Base-by-base conservation (phyloP, 2,329 filamentous ascomycete species). In the Cordyceps sp. region DNA sequence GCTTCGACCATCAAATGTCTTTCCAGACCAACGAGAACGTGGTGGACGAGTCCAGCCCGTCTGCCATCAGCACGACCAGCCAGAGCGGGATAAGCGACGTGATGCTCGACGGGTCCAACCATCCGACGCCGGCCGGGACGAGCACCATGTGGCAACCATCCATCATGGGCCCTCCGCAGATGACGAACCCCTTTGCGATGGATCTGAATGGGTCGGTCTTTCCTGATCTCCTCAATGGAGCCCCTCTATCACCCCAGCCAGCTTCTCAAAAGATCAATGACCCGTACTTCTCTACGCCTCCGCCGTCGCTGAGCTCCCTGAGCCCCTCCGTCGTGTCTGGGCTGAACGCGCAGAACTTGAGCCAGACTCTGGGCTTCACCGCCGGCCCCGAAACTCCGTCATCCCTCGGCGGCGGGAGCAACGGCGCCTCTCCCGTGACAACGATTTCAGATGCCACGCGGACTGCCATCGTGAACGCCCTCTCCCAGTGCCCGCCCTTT, bases 61-160 rank as follows among this genome's bases (percentile, higher is more conserved):
- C 90, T 8, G 85, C 85, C 29, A 88, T 96, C 53, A 96, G 88
- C 59, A 93, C 83, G 27, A 83, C 82, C 36, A 96, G 86, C 55
- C 86, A 92, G 48, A 88, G 81, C 51, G 82, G 78, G 31, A 81
- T 86, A 53, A 92, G 83, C 55, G 90, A 96, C 50, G 74, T 85
- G 37, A 85, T 93, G 78, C 64, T 90, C 36, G 85, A 94, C 53
- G 83, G 82, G 37, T 73, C 72, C 24, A 78, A 76, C 52, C 73
- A 77, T 41, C 64, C 68, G 26, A 61, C 66, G 24, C 57, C 64
- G 35, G 60, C 58, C 37, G 59, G 55, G 33, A 60, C 66, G 31
- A 61, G 64, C 42, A 66, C 70, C 31, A 73, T 80, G 60, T 84
- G 79, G 75, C 72, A 78, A 45, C 65, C 70, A 31, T 65, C 73